Percentiles rank a stretch among this genome's conserved stretches.
phyloP scores from a whole-genome alignment of 2,329 filamentous ascomycete species.

The Dothistroma septosporum region DNA sequence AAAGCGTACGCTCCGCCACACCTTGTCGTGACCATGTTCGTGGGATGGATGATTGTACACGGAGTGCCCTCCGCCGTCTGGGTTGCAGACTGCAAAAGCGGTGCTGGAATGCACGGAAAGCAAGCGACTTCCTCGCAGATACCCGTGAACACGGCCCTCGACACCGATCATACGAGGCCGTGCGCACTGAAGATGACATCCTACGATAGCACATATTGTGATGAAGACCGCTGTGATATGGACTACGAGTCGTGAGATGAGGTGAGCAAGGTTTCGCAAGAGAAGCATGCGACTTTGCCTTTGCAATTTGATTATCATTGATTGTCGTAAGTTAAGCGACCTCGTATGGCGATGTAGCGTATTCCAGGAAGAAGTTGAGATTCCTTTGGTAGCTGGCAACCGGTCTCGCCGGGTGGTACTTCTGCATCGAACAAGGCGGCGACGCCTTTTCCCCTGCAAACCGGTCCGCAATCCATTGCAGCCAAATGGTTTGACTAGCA shows the following conservation, averaged over 20 bases:
- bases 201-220: neutral
- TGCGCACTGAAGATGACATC: neutral
- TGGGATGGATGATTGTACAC: neutral
- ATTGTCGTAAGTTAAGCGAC: neutral
- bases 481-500: constrained; percentile 31
- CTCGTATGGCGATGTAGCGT: constrained; percentile 7
- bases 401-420: constrained; percentile 10
- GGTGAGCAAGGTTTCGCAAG: neutral
- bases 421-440: constrained; percentile 14
- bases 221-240: neutral
- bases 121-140: neutral
- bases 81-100: neutral
- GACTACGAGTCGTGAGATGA: neutral
- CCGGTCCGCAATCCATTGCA: constrained; percentile 31
- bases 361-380: constrained; percentile 3
- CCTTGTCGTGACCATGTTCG: neutral
- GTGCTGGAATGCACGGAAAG: neutral
- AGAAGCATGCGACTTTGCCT: neutral
- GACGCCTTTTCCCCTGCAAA: constrained; percentile 19
- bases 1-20: neutral
- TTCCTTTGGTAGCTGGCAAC: constrained; percentile 12
- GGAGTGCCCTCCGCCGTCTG: neutral
- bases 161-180: neutral
- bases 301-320: neutral
- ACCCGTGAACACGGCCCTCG: neutral